Evolutionary conservation across 1,284 basidiomycete species (phyloP), one percentile per base, ranked within the genome.

Genomic region (Coniferiporia sulphurascens): DNA sequence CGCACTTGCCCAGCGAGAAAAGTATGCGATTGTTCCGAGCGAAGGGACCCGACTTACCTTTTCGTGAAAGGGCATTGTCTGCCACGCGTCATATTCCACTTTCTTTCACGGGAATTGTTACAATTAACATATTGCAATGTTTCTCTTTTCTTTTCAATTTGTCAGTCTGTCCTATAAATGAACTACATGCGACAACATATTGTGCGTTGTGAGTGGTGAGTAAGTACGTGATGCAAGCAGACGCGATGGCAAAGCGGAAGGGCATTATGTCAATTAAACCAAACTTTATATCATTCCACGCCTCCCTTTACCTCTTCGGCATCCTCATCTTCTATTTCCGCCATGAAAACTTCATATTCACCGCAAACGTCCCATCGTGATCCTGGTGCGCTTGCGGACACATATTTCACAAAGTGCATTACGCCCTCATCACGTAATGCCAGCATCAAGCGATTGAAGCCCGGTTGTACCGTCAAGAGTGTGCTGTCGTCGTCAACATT

Each of bases 401-500:
- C 84, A 67, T 96, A 97, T 72, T 96, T 97, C 62, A 95, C 91
- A 70, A 96, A 97, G 46, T 84, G 82, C 86, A 98, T 89, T 50
- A 99, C 95, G 17, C 91, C 86, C 65, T 95, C 91, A 72, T 99
- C 96, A 19, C 96, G 83, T 63, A 98, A 75, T 17, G 97, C 96
- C 38, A 99, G 80, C 46, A 95, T 79, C 38, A 99, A 78, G 41
- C 89, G 84, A 73, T 98, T 98, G 77, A 94, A 99, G 8, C 87
- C 86, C 0, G 95, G 93, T 65, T 94, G 90, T 50, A 93, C 87
- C 10, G 92, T 95, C 48, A 98, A 76, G 27, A 99, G 78, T 9
- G 95, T 95, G 49, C 87, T 88, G 63, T 92, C 91, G 58, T 93
- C 91, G 9, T 88, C 87, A 19, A 82, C 83, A 4, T 84, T 84